A percentile compares a stretch with the other conserved stretches of the same genome.
These are phyloP conservation scores for Phoenix roebelenii DNA, from an alignment of 176 grass and related monocot genomes.

Conservation along the genomic window DNA sequence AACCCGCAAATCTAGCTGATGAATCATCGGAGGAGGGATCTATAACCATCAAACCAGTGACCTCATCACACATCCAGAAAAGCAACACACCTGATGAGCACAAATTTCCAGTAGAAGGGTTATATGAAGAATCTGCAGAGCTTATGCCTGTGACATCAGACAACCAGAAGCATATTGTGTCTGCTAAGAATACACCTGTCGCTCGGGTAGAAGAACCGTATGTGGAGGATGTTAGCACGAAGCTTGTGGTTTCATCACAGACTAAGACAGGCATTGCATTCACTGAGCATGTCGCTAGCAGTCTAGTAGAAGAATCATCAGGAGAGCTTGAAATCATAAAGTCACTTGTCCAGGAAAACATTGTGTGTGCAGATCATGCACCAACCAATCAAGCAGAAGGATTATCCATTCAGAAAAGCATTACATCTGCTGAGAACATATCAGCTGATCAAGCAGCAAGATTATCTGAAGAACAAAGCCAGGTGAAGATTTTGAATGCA, in stretches of 20 bases:
- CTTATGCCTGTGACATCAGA: background rate
- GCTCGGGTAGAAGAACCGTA: no score
- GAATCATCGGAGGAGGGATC: constrained; percentile 35
- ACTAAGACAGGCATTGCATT: no score
- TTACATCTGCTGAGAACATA: no score
- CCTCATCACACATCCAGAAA: constrained; percentile 35
- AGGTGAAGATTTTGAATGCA: background rate
- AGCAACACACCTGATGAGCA: constrained; percentile 23
- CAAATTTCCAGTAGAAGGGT: background rate
- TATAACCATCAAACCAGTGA: constrained; percentile 46
- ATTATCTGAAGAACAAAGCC: background rate
- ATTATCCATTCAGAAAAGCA: background rate
- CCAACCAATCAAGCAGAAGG: background rate
- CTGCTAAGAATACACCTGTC: background rate
- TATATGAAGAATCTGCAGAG: background rate
- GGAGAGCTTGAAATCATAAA: background rate
- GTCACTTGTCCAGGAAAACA: background rate
- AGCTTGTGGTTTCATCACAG: no score
- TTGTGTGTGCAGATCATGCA: background rate
- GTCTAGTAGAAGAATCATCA: constrained; percentile 1
- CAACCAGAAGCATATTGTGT: background rate
- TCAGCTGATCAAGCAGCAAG: background rate
- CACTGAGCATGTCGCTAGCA: background rate
- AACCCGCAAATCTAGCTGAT: constrained; percentile 2
- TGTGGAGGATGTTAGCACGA: no score